phyloP scores from a whole-genome alignment of 192 early-diverging fungal genomes.

The Coemansia sp. region DNA sequence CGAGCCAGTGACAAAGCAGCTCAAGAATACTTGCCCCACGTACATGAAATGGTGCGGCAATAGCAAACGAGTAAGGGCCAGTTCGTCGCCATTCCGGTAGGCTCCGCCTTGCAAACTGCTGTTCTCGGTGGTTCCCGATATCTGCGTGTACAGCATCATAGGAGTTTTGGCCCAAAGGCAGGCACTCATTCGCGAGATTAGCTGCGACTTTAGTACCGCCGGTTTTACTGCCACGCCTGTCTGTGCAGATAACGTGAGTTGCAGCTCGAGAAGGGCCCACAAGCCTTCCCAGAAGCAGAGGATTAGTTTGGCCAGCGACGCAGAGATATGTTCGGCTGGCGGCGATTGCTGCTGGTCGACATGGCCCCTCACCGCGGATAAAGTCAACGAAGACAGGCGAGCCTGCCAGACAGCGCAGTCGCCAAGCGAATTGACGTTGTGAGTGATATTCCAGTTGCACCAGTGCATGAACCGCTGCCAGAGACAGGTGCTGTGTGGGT shows the following conservation, averaged over 20 bases:
- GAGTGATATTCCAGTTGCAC: slow-evolving; percentile 31
- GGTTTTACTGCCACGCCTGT: not conserved
- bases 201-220: slow-evolving; percentile 13
- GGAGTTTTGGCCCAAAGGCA: slow-evolving; percentile 22
- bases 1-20: slow-evolving; percentile 7
- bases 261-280: slow-evolving; percentile 11
- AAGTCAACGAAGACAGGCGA: slow-evolving; percentile 19
- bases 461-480: slow-evolving; percentile 43
- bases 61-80: slow-evolving; percentile 22
- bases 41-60: slow-evolving; percentile 41
- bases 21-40: slow-evolving; percentile 26
- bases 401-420: slow-evolving; percentile 18
- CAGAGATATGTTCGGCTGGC: slow-evolving; percentile 22
- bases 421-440: not conserved
- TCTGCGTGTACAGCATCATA: slow-evolving; percentile 10
- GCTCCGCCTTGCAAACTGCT: not conserved
- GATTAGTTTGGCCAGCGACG: slow-evolving; percentile 25
- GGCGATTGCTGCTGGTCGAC: not conserved
- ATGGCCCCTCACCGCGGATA: slow-evolving; percentile 27
- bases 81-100: slow-evolving; percentile 1
- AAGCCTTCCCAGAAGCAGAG: slow-evolving; percentile 34
- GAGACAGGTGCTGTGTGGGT: slow-evolving; percentile 26
- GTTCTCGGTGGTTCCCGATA: slow-evolving; percentile 6
- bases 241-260: not conserved
- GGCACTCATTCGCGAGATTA: slow-evolving; percentile 26